Conservation (phyloP, 2,329 filamentous ascomycete genomes). For the Stagonosporopsis tanaceti region DNA sequence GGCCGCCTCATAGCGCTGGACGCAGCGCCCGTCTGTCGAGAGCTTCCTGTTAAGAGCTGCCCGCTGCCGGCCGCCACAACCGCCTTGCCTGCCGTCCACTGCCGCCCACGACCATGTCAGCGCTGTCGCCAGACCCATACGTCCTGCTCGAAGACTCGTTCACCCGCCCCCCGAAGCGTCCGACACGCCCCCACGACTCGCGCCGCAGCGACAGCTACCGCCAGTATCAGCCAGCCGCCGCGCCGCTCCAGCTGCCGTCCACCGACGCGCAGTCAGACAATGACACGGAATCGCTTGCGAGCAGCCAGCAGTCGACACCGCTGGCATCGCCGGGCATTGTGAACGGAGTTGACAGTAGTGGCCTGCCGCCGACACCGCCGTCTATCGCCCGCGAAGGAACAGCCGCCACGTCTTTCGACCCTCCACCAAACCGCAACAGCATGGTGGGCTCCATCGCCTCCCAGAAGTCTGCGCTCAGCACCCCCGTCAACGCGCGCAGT, state of each 20-base stretch:
- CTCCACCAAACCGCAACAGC: constrained; percentile 51
- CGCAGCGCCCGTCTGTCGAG: constrained; percentile 8
- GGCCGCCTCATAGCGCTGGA: constrained; percentile 27
- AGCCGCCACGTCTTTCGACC: constrained; percentile 31
- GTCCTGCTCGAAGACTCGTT: constrained; percentile 45
- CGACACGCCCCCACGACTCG: constrained; percentile 38
- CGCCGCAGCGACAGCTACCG: constrained; percentile 38
- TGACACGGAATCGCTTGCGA: constrained; percentile 37
- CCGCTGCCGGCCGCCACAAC: no score
- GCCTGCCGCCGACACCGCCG: constrained; percentile 57
- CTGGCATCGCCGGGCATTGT: constrained; percentile 39
- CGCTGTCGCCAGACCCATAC: constrained; percentile 35
- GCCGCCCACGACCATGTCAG: constrained; percentile 30
- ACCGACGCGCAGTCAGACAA: constrained; percentile 32
- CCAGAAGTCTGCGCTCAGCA: constrained; percentile 49
- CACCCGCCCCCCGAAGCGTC: constrained; percentile 35
- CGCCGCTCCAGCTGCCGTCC: constrained; percentile 29
- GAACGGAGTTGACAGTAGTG: constrained; percentile 44
- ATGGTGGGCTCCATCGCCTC: constrained; percentile 49
- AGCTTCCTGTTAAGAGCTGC: not conserved
- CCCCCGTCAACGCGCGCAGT: constrained; percentile 52
- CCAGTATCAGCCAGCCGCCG: constrained; percentile 31
- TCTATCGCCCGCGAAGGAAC: constrained; percentile 47
- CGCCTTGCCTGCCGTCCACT: not conserved
- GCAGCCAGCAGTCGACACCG: constrained; percentile 37